These are phyloP conservation scores for Rhodotorula toruloides DNA, from an alignment of 768 basidiomycete genomes.

Conservation along the genomic window DNA sequence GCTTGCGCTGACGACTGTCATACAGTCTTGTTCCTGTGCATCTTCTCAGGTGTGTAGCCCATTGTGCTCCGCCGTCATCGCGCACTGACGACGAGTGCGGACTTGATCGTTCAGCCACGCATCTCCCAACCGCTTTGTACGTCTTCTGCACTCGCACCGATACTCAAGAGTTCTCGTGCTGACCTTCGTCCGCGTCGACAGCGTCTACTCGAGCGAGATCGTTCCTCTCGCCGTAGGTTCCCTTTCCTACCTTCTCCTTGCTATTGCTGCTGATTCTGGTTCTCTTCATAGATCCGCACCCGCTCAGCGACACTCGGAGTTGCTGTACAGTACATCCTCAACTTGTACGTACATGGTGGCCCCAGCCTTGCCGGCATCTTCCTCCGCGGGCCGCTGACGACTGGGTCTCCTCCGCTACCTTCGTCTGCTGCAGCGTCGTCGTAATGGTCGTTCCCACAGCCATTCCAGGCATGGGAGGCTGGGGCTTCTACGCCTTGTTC, in stretches of 20 bases:
- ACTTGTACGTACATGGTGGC: not conserved
- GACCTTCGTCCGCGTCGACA: too few species aligned
- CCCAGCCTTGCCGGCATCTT: not conserved
- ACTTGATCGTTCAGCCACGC: slow-evolving; percentile 2
- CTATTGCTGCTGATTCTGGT: too few species aligned
- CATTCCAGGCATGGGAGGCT: slow-evolving; percentile 32
- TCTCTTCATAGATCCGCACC: slow-evolving; percentile 25
- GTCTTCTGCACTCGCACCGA: too few species aligned
- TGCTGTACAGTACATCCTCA: slow-evolving; percentile 27
- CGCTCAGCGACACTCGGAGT: slow-evolving; percentile 33
- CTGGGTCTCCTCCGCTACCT: slow-evolving; percentile 16
- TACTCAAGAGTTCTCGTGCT: too few species aligned
- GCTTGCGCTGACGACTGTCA: too few species aligned
- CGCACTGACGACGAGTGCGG: too few species aligned
- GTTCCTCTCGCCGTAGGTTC: slow-evolving; percentile 34
- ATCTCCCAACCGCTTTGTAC: slow-evolving; percentile 34
- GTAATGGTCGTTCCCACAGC: slow-evolving; percentile 40
- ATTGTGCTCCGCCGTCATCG: too few species aligned
- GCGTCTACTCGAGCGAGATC: slow-evolving; percentile 35
- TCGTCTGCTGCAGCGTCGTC: slow-evolving; percentile 27
- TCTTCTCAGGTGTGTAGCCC: too few species aligned
- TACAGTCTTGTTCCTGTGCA: slow-evolving; percentile 18
- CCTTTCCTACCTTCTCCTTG: too few species aligned
- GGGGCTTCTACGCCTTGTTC: slow-evolving; percentile 32
- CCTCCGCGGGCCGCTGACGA: not conserved